These are phyloP conservation scores for Hydrangea macrophylla DNA, from an alignment of 148 eudicot genomes.

Conservation along the genomic window DNA sequence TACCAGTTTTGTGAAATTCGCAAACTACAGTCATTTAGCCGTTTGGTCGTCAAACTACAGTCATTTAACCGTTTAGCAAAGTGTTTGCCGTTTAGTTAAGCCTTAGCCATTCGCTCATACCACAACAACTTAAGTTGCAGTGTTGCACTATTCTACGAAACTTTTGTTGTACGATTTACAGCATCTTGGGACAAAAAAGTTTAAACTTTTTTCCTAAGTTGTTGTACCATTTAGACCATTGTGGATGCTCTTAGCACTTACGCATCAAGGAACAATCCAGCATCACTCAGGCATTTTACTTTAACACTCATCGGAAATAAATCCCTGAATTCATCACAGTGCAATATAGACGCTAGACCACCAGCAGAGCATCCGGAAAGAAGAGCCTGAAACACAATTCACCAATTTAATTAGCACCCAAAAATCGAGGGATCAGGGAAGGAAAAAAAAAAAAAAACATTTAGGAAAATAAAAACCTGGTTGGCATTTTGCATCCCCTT, in stretches of 20 bases:
- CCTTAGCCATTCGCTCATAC: too few species aligned
- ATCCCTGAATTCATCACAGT: constrained; percentile 69
- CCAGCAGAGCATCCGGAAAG: constrained; percentile 99
- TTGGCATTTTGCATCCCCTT: constrained; percentile 77
- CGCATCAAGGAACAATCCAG: constrained; percentile 93
- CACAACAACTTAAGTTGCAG: too few species aligned
- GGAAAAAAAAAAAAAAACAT: not conserved
- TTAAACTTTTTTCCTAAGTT: too few species aligned
- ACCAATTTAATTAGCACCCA: not conserved
- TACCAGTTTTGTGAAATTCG: too few species aligned
- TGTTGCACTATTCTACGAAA: too few species aligned
- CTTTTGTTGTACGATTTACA: too few species aligned
- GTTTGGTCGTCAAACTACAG: too few species aligned
- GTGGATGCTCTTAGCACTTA: constrained; percentile 48
- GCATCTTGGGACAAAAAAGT: too few species aligned
- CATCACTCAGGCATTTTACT: constrained; percentile 94
- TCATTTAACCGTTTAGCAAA: too few species aligned
- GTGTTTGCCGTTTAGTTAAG: too few species aligned
- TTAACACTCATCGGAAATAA: constrained; percentile 56
- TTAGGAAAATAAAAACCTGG: constrained; percentile 51
- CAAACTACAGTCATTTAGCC: too few species aligned
- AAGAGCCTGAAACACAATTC: constrained; percentile 51
- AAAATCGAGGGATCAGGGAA: not conserved
- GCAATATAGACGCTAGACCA: constrained; percentile 87
- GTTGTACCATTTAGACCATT: too few species aligned